Conservation (phyloP, 192 early-diverging fungal species). For the Phlyctochytrium arcticum region DNA sequence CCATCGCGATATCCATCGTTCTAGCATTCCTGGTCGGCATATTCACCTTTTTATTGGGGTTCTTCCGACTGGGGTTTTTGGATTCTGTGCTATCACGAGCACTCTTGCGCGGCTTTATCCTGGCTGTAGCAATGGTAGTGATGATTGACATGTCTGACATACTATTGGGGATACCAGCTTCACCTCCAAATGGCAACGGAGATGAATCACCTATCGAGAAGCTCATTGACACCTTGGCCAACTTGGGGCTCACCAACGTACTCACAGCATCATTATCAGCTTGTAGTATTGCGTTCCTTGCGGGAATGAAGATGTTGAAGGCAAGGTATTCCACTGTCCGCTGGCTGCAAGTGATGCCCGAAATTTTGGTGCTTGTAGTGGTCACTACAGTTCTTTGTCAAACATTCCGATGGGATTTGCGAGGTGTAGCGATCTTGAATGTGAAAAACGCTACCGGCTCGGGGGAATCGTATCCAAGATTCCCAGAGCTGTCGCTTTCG, state of each 20-base stretch:
- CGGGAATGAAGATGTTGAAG: conserved; percentile 55
- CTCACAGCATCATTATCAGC: conserved; percentile 71
- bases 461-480: conserved; percentile 55
- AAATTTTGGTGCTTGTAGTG: conserved; percentile 85
- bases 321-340: conserved; percentile 29
- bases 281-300: conserved; percentile 65
- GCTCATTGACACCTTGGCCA: conserved; percentile 60
- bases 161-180: conserved; percentile 61
- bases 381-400: conserved; percentile 63
- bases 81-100: conserved; percentile 94
- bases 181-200: conserved; percentile 1
- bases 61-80: conserved; percentile 96
- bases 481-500: conserved; percentile 53
- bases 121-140: conserved; percentile 89
- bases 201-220: conserved; percentile 70
- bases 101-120: conserved; percentile 91
- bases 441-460: conserved; percentile 59
- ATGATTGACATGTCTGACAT: conserved; percentile 81
- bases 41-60: conserved; percentile 88
- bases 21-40: conserved; percentile 82
- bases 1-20: conserved; percentile 57
- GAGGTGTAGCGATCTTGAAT: conserved; percentile 79
- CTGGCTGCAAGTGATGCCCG: conserved; percentile 79
- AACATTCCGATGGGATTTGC: conserved; percentile 62
- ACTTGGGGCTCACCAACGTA: conserved; percentile 63